These are phyloP conservation scores for Cyclospora cayetanensis DNA, from an alignment of 169 alveolate species.

Conservation along the genomic window DNA sequence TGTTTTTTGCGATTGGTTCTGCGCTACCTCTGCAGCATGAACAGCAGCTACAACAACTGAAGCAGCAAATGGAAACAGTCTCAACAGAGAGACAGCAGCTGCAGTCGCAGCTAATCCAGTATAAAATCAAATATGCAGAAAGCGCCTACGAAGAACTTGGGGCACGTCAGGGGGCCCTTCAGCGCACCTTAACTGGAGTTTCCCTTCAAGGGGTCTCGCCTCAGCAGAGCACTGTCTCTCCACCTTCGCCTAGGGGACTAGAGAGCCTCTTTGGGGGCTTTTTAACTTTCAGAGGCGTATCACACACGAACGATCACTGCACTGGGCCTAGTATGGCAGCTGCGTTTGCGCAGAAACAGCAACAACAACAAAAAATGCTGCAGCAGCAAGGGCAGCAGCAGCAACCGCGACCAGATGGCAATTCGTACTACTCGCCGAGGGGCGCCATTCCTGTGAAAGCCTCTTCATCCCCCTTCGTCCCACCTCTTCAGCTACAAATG, in stretches of 20 bases:
- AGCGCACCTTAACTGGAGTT: not conserved
- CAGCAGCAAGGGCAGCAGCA: not conserved
- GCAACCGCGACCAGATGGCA: not conserved
- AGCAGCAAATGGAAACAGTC: not conserved
- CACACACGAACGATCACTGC: not conserved
- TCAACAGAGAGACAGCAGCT: constrained; percentile 28
- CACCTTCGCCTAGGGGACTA: not conserved
- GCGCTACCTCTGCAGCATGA: not conserved
- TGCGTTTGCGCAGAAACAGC: not conserved
- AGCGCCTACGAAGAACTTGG: constrained; percentile 47
- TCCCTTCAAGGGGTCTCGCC: not conserved
- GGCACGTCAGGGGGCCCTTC: constrained; percentile 33
- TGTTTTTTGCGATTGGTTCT: no score
- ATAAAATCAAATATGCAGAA: constrained; percentile 51
- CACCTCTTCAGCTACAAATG: not conserved
- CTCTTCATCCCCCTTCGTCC: not conserved
- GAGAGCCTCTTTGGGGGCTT: not conserved
- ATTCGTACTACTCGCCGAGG: not conserved
- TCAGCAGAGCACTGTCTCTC: not conserved
- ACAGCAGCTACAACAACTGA: not conserved
- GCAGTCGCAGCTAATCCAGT: constrained; percentile 28
- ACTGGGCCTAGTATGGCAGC: not conserved
- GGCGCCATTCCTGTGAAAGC: not conserved
- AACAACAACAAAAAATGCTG: not conserved
- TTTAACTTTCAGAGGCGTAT: not conserved